Evolutionary conservation across 805 yeast species (phyloP), one percentile per base, ranked within the genome.

Genomic region (Saturnispora galanensis): DNA sequence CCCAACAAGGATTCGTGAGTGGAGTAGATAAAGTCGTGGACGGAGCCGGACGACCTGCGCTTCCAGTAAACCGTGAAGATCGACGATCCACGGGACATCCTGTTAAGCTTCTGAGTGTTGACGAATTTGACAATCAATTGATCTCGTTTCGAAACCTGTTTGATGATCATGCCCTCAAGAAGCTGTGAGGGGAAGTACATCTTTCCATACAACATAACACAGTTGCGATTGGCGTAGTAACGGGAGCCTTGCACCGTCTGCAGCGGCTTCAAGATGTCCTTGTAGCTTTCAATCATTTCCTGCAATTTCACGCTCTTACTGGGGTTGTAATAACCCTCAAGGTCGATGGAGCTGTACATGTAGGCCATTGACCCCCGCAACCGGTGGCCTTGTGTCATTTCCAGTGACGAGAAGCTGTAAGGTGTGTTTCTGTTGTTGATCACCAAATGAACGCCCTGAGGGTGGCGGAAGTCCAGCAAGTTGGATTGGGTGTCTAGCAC

Each of bases 111-210:
- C 26, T 69, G 63, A 0, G 75, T 85, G 56, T 85, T 84, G 29
- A 88, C 77, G 57, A 93, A 83, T 52, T 85, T 84, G 16, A 86
- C 62, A 35, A 82, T 63, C 12, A 89, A 47, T 56, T 86, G 96
- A 2, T 84, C 69, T 21, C 68, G 66, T 5, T 72, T 62, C 0
- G 81, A 67, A 13, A 85, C 55, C 45, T 86, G 66, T 50, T 82
- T 76, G 35, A 87, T 76, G 7, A 80, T 52, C 90, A 93, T 81
- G 1, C 96, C 96, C 60, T 90, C 97, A 2, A 93, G 64, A 7
- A 83, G 80, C 13, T 85, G 79, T 2, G 86, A 84, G 0, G 98
- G 97, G 49, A 90, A 79, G 56, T 81, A 84, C 79, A 93, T 75
- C 50, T 90, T 70, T 1, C 97, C 97, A 60, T 86, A 90, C 31